Percentiles rank a stretch among this genome's conserved stretches.
These are phyloP conservation scores for Hymenoscyphus occultus DNA, from an alignment of 2,329 filamentous ascomycete species.

Conservation along the genomic window DNA sequence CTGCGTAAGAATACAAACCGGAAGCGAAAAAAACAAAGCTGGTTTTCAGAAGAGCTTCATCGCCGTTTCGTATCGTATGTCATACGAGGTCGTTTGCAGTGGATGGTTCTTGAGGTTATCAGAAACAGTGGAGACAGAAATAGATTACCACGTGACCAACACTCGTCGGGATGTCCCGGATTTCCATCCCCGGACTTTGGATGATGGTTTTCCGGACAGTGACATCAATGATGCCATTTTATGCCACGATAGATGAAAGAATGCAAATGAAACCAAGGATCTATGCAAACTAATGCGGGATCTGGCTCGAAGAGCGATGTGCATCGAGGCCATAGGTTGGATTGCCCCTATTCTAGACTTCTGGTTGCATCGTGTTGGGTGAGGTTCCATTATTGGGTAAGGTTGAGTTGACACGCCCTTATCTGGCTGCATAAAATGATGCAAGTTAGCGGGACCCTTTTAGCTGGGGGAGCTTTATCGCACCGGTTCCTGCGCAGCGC, in stretches of 20 bases:
- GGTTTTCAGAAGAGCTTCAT: not conserved
- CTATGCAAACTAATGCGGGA: not conserved
- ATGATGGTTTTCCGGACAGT: not conserved
- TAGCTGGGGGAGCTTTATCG: not conserved
- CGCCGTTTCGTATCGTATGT: not conserved
- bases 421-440: constrained; percentile 2
- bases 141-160: not conserved
- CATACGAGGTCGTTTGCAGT: not conserved
- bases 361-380: not conserved
- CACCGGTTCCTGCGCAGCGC: not conserved
- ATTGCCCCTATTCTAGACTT: not conserved
- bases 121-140: not conserved
- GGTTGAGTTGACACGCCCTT: not conserved
- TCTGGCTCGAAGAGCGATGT: not conserved
- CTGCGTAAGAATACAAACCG: not conserved
- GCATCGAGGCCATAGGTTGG: not conserved
- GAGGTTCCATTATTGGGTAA: not conserved
- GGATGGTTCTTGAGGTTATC: not conserved
- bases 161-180: not conserved
- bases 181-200: not conserved
- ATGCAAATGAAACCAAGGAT: not conserved
- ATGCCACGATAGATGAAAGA: not conserved
- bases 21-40: not conserved
- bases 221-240: not conserved
- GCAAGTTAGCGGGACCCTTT: not conserved